Base-by-base conservation (phyloP, 1,284 basidiomycete species). In the Malassezia arunalokei region DNA sequence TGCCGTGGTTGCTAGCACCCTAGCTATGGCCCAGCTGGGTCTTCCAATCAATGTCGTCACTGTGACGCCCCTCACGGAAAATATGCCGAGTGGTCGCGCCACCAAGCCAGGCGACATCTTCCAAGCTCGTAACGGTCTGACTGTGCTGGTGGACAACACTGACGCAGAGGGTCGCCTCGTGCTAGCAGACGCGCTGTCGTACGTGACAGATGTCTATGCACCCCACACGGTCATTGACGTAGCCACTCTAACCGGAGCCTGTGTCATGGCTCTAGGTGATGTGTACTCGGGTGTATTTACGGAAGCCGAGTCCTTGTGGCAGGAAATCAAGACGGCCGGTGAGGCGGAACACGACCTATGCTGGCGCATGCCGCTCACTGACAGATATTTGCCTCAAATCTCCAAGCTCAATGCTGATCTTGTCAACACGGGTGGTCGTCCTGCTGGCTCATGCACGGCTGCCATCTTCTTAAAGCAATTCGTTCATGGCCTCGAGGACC, bases 61-160 rank as follows among this genome's bases (percentile, higher is more conserved):
- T 8, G 77, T 82, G 38, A 82, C 81, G 0, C 85, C 87, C 3
- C 76, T 90, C 37, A 82, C 81, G n/a, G 88, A 92, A 75, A 92
- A 91, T 60, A 64, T 68, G 64, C 64, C 64, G 29, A 64, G 59
- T 20, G 85, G 86, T 0, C 81, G 81, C 54, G 87, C 87, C 7
- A 90, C 81, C 53, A 91, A 90, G 75, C 88, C 87, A 0, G 88
- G 87, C 39, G 75, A 76, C 65, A 86, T 87, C 48, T 73, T 90
- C 57, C 84, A 86, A 61, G 84, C 86, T 6, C 87, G 87, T 82
- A 89, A 88, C 68, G 87, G 87, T 38, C 87, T 87, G 73, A 82
- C 83, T 0, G 79, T 91, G 31, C 86, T 90, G 71, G 80, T 90
- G 35, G 86, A 89, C 75, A 89, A 89, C 75, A 89, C 87, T 5